phyloP scores from a whole-genome alignment of 768 basidiomycete genomes.

The Leccinum uliginosum region DNA sequence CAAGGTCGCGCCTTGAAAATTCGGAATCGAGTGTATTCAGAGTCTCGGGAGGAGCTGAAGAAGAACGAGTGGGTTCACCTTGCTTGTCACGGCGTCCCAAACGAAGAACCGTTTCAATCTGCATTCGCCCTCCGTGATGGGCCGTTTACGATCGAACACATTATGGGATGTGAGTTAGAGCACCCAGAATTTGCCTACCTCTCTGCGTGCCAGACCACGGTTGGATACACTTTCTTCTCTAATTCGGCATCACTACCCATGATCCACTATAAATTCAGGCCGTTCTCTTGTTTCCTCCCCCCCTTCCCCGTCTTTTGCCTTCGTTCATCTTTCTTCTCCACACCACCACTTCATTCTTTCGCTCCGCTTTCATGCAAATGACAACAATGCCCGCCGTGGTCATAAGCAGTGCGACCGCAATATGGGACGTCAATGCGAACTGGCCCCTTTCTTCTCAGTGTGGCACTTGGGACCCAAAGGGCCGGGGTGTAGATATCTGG shows the following conservation, averaged over 20 bases:
- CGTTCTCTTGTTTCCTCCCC: conserved; percentile 6
- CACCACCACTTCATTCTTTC: neutral
- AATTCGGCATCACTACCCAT: conserved; percentile 24
- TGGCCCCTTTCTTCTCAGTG: conserved; percentile 67
- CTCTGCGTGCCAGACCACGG: too few relatives aligned
- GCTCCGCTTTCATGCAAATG: conserved; percentile 14
- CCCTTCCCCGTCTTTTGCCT: conserved; percentile 3
- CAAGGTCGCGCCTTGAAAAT: too few relatives aligned
- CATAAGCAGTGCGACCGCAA: conserved; percentile 61
- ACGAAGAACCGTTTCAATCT: too few relatives aligned
- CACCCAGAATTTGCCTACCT: too few relatives aligned
- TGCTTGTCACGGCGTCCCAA: too few relatives aligned
- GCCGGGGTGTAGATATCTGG: conserved; percentile 70
- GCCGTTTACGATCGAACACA: too few relatives aligned
- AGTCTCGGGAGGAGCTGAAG: too few relatives aligned
- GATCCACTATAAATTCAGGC: conserved; percentile 26
- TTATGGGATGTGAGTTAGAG: too few relatives aligned
- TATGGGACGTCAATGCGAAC: conserved; percentile 66
- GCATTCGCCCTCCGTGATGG: too few relatives aligned
- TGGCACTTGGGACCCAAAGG: conserved; percentile 64
- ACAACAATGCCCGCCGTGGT: conserved; percentile 29
- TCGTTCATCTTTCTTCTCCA: conserved; percentile 2
- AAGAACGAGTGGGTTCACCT: too few relatives aligned
- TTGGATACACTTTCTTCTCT: conserved; percentile 20
- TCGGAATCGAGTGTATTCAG: too few relatives aligned